These are phyloP conservation scores for Fusarium nygamai DNA, from an alignment of 2,329 filamentous ascomycete genomes.

Conservation along the genomic window DNA sequence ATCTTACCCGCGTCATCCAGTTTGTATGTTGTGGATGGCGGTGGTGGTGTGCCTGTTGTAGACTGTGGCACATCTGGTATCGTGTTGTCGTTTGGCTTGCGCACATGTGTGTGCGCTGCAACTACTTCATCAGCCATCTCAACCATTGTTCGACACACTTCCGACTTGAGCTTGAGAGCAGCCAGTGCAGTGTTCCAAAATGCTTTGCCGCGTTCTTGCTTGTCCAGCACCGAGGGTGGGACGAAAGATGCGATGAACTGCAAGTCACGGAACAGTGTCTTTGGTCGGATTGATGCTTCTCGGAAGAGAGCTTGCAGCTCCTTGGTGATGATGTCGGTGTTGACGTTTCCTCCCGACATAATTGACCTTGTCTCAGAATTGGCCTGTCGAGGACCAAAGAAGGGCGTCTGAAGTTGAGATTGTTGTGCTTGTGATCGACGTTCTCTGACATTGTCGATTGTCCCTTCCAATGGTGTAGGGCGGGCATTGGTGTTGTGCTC, in stretches of 20 bases:
- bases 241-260: conserved; percentile 79
- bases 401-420: conserved; percentile 41
- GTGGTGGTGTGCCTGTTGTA: conserved; percentile 55
- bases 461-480: conserved; percentile 67
- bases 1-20: conserved; percentile 86
- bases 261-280: conserved; percentile 82
- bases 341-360: conserved; percentile 60
- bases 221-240: conserved; percentile 67
- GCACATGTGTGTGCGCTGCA: conserved; percentile 71
- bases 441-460: conserved; percentile 76
- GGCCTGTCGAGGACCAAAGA: conserved; percentile 54
- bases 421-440: conserved; percentile 66
- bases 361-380: conserved; percentile 60
- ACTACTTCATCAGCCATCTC: conserved; percentile 67
- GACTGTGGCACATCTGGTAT: conserved; percentile 47
- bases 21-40: conserved; percentile 69
- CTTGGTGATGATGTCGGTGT: conserved; percentile 72
- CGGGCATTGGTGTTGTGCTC: conserved; percentile 49
- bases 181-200: conserved; percentile 93
- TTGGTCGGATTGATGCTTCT: conserved; percentile 75
- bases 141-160: conserved; percentile 83
- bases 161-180: conserved; percentile 86
- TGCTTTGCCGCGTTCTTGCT: conserved; percentile 74
- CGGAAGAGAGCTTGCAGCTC: conserved; percentile 75
- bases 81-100: conserved; percentile 55